Base-by-base conservation (phyloP, 495 filamentous ascomycete species). In the Trichodelitschia bisporula region DNA sequence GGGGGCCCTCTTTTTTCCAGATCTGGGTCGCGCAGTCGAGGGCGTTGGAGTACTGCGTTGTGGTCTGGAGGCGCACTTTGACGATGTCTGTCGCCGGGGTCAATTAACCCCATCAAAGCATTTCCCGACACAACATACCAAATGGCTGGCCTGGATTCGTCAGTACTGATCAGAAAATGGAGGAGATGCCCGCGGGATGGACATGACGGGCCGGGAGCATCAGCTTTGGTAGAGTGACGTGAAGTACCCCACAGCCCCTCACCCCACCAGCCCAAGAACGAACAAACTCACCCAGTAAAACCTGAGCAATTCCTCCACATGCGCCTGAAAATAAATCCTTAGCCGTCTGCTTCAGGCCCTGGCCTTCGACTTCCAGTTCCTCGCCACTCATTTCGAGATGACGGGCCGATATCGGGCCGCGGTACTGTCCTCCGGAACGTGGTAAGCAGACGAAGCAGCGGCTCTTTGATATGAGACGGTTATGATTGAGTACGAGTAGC, bases 21-120 rank as follows among this genome's bases (percentile, higher is more conserved):
- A 95, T 93, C 41, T 76, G 65, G 27, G 59, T 58, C 1, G 83
- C 86, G 36, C 73, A 74, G 40, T 80, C 62, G 19, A 83, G 48
- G 26, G 86, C 86, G 43, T 63, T 72, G 35, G 61, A 58, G 59
- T 92, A 89, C 39, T 76, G 59, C 13, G 61, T 66, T 27, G 69
- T 77, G 9, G 86, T 97, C 54, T 97, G 86, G 15, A 97, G 62
- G 24, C 86, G 76, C 36, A 97, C 89, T 61, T 97, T 97, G 49
- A 97, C 75, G 29, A 97, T 97, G 59, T 97, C 86, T 74, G 41
- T 15, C 6, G 17, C 24, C 30, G 37, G 49, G 28, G 13, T 32
- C 15, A 15, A n/a, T 15, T 20, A 23, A 17, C 19, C 9, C 3
- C 18, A 9, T 14, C 27, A 10, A 4, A 19, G 1, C 0, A 32